Percentiles rank a stretch among this genome's conserved stretches.
Conservation (phyloP, 805 yeast genomes). For the Candida quercuum region DNA sequence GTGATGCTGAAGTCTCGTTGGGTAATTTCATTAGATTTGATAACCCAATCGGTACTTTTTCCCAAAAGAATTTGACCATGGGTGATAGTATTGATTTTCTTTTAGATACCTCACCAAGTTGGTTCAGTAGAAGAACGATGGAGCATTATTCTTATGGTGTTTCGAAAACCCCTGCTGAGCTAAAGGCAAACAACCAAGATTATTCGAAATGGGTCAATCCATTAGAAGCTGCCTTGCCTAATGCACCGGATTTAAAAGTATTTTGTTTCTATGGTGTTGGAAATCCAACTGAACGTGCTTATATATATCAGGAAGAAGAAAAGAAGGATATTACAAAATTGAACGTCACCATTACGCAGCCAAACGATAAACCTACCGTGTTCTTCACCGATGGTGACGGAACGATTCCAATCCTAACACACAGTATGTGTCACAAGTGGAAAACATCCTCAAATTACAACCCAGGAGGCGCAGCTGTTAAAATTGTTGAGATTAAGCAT, state of each 20-base stretch:
- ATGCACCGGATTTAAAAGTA: constrained; percentile 88
- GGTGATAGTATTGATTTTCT: constrained; percentile 62
- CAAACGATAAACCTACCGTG: constrained; percentile 58
- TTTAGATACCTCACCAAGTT: constrained; percentile 60
- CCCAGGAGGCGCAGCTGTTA: constrained; percentile 72
- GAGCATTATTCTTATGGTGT: constrained; percentile 79
- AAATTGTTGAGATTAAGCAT: constrained; percentile 84
- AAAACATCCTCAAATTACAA: constrained; percentile 64
- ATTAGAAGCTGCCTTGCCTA: constrained; percentile 82
- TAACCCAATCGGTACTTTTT: constrained; percentile 36
- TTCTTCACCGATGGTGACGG: constrained; percentile 93
- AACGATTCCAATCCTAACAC: constrained; percentile 83
- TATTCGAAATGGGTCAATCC: constrained; percentile 93
- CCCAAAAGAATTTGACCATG: constrained; percentile 55
- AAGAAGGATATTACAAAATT: constrained; percentile 47
- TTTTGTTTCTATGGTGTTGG: constrained; percentile 96
- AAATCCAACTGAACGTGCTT: constrained; percentile 92
- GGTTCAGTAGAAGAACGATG: constrained; percentile 63
- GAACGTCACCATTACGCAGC: constrained; percentile 68
- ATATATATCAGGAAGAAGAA: constrained; percentile 70
- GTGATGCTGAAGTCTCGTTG: constrained; percentile 35
- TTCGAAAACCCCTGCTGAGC: constrained; percentile 54
- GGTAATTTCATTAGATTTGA: constrained; percentile 74
- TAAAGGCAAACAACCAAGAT: constrained; percentile 58
- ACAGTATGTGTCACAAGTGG: constrained; percentile 91